These are phyloP conservation scores for Xylaria sp. DNA, from an alignment of 2,329 filamentous ascomycete species.

Conservation along the genomic window DNA sequence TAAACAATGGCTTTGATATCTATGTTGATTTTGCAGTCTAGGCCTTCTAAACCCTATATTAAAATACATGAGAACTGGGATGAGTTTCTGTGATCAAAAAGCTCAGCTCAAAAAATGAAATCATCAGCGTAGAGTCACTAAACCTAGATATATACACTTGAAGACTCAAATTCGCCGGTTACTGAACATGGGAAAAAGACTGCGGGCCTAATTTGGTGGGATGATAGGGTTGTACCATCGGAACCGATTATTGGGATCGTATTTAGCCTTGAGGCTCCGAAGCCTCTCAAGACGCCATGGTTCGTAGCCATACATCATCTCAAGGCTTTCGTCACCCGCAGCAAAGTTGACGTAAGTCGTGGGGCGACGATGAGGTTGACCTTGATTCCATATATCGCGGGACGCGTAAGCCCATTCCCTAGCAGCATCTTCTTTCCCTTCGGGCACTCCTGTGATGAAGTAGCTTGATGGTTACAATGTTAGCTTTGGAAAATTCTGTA, in stretches of 20 bases:
- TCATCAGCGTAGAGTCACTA: no score
- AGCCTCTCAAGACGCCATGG: constrained; percentile 50
- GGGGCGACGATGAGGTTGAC: constrained; percentile 24
- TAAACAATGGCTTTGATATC: constrained; percentile 19
- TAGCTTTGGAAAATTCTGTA: no score
- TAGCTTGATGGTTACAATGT: background rate
- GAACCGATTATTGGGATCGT: constrained; percentile 49
- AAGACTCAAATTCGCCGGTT: no score
- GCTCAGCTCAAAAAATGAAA: background rate
- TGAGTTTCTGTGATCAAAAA: background rate
- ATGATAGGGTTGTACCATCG: constrained; percentile 43
- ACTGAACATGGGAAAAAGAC: background rate
- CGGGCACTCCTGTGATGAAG: constrained; percentile 4
- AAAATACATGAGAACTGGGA: background rate
- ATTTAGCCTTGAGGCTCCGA: constrained; percentile 49
- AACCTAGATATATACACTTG: background rate
- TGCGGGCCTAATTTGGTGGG: background rate
- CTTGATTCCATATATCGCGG: constrained; percentile 38
- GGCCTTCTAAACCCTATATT: background rate
- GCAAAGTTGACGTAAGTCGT: constrained; percentile 45
- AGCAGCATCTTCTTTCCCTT: background rate
- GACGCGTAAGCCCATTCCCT: constrained; percentile 16
- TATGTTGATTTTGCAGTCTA: background rate
- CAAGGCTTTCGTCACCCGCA: constrained; percentile 37
- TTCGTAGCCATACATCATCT: constrained; percentile 44